Percentiles rank a stretch among this genome's conserved stretches.
Evolutionary conservation across 1,284 basidiomycete species (phyloP).

Genomic region (Apiotrichum sp.): DNA sequence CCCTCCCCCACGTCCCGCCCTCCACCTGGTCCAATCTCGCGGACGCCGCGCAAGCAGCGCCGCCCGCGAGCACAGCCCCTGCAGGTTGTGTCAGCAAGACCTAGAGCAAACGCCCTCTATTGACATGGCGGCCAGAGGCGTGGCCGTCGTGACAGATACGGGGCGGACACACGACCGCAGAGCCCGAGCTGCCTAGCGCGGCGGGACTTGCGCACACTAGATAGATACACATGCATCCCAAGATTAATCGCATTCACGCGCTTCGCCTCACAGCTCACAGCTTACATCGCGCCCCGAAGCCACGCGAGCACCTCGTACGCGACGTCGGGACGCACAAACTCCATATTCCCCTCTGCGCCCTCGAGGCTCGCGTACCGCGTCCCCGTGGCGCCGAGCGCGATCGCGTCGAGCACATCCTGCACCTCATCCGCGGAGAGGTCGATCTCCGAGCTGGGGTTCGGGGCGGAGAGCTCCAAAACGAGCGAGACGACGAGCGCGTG

Average conservation of each 20-base stretch:
- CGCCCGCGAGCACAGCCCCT: background rate
- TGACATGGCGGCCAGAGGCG: slow-evolving; percentile 39
- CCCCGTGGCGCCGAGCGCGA: slow-evolving; percentile 37
- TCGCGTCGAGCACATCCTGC: slow-evolving; percentile 29
- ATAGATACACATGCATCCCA: too few species aligned
- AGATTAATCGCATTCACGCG: too few species aligned
- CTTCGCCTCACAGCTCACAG: too few species aligned
- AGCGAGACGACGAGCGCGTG: slow-evolving; percentile 49
- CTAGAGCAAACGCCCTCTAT: slow-evolving; percentile 28
- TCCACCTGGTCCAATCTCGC: too few species aligned
- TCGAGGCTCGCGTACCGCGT: slow-evolving; percentile 44
- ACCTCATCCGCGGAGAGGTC: background rate
- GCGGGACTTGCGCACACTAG: too few species aligned
- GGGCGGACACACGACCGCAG: slow-evolving; percentile 33
- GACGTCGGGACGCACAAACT: slow-evolving; percentile 13
- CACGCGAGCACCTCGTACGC: slow-evolving; percentile 38
- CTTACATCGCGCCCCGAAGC: slow-evolving; percentile 38
- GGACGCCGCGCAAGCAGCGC: too few species aligned
- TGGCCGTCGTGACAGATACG: slow-evolving; percentile 48
- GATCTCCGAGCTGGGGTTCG: too few species aligned
- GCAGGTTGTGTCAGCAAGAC: slow-evolving; percentile 15
- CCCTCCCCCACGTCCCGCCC: too few species aligned
- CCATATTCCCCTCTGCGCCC: slow-evolving; percentile 23
- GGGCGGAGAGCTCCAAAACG: slow-evolving; percentile 21
- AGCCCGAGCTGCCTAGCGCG: too few species aligned